Evolutionary conservation across 1,284 basidiomycete genomes (phyloP).

Genomic region (Marasmius oreades): DNA sequence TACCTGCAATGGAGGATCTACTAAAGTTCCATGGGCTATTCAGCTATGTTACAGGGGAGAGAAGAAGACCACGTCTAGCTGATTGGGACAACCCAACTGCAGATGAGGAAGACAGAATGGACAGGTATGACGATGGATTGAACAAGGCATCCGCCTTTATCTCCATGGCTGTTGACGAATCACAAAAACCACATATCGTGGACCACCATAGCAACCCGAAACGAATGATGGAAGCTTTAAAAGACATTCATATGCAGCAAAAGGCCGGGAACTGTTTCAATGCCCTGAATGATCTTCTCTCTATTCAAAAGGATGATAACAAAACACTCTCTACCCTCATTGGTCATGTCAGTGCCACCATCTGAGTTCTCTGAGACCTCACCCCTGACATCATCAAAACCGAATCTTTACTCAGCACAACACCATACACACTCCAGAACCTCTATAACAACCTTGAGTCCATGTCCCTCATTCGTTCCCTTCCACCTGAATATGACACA

Average conservation of each 20-base stretch:
- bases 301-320: slow-evolving; percentile 8
- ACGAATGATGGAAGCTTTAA: slow-evolving; percentile 1
- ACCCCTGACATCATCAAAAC: neutral
- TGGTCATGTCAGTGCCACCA: neutral
- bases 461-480: slow-evolving; percentile 22
- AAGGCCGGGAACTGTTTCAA: slow-evolving; percentile 9
- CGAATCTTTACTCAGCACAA: neutral
- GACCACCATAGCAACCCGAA: slow-evolving; percentile 2
- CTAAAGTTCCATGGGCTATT: neutral
- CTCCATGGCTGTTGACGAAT: neutral
- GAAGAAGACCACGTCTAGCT: neutral
- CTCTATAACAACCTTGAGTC: slow-evolving; percentile 20
- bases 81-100: neutral
- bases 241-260: slow-evolving; percentile 6
- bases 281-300: slow-evolving; percentile 8
- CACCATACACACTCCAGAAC: slow-evolving; percentile 6
- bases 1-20: neutral
- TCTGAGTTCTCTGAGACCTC: neutral
- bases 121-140: neutral
- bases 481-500: no score
- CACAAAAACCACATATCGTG: slow-evolving; percentile 11
- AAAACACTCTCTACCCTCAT: slow-evolving; percentile 6
- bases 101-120: neutral
- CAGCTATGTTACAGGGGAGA: neutral
- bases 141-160: neutral